phyloP scores from a whole-genome alignment of 768 basidiomycete species.

The Leccinum broughii region DNA sequence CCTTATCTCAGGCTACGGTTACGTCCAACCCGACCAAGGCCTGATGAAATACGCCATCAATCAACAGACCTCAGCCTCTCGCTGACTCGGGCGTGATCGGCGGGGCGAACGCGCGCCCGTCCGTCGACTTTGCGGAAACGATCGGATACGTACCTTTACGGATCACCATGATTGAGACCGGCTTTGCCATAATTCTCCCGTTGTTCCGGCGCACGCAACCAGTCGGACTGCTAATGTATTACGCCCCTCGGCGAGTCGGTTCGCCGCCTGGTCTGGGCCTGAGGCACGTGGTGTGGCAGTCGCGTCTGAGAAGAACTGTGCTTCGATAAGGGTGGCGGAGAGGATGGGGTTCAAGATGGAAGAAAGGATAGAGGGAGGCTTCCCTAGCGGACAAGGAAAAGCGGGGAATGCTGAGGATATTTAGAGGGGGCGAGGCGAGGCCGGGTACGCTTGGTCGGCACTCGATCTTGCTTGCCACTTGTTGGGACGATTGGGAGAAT shows the following conservation, averaged over 20 bases:
- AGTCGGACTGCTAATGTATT: conserved; percentile 34
- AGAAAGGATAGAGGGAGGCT: conserved; percentile 52
- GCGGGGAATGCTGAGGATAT: conserved; percentile 34
- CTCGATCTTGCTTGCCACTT: conserved; percentile 39
- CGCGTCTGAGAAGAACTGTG: conserved; percentile 45
- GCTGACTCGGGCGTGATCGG: not conserved
- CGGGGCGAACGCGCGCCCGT: not conserved
- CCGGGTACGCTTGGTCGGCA: conserved; percentile 35
- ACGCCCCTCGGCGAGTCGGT: conserved; percentile 37
- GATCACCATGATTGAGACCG: conserved; percentile 52
- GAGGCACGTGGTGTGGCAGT: conserved; percentile 63
- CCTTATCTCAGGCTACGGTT: conserved; percentile 31
- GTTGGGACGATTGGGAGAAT: conserved; percentile 41
- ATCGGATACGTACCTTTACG: conserved; percentile 48
- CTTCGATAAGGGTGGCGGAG: conserved; percentile 52
- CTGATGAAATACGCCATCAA: conserved; percentile 48
- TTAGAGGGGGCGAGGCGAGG: conserved; percentile 32
- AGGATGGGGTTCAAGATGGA: conserved; percentile 63
- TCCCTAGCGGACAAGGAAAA: conserved; percentile 40
- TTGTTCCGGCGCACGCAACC: conserved; percentile 53
- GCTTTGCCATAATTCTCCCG: conserved; percentile 53
- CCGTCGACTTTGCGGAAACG: conserved; percentile 46
- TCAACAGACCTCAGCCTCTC: conserved; percentile 43
- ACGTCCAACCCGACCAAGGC: conserved; percentile 37
- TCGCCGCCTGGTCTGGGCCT: conserved; percentile 47